phyloP scores from a whole-genome alignment of 176 grass and related monocot genomes.

The Alopecurus myosuroides region DNA sequence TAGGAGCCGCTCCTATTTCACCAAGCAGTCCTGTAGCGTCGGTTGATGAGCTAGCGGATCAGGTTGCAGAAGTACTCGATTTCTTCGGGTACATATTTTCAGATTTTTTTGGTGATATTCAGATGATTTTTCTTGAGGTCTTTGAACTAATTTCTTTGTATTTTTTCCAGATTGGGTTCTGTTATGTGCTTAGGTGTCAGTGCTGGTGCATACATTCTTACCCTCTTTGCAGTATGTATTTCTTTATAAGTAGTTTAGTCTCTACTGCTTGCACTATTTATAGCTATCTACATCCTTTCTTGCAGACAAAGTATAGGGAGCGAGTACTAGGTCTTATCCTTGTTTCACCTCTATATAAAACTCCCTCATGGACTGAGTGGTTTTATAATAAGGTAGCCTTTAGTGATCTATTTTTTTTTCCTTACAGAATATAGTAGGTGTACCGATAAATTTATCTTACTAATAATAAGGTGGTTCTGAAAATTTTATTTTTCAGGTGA shows the following conservation, averaged over 20 bases:
- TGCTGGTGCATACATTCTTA: slow-evolving; percentile 95
- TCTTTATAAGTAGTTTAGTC: slow-evolving; percentile 26
- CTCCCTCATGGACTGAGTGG: slow-evolving; percentile 92
- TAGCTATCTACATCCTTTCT: slow-evolving; percentile 14
- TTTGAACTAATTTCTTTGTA: slow-evolving; percentile 7
- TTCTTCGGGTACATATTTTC: slow-evolving; percentile 77
- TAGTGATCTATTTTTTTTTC: not conserved
- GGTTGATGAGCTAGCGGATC: slow-evolving; percentile 84
- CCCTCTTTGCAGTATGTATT: slow-evolving; percentile 79
- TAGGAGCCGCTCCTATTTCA: slow-evolving; percentile 83
- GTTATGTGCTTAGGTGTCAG: slow-evolving; percentile 99
- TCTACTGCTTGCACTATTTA: slow-evolving; percentile 3
- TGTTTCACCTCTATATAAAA: slow-evolving; percentile 88
- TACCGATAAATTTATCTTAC: slow-evolving; percentile 23
- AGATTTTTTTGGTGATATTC: not conserved
- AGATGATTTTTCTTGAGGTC: not conserved
- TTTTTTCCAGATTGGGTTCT: slow-evolving; percentile 58
- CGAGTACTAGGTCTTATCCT: slow-evolving; percentile 88
- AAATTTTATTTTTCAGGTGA: slow-evolving; percentile 41
- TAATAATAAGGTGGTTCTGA: slow-evolving; percentile 20
- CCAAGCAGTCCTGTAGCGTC: slow-evolving; percentile 53
- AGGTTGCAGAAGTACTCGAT: slow-evolving; percentile 85
- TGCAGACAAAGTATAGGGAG: slow-evolving; percentile 81
- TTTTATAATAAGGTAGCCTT: slow-evolving; percentile 85
- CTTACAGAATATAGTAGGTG: not conserved